Evolutionary conservation across 345 rosid genomes (phyloP).

Genomic region (Camelina neglecta): DNA sequence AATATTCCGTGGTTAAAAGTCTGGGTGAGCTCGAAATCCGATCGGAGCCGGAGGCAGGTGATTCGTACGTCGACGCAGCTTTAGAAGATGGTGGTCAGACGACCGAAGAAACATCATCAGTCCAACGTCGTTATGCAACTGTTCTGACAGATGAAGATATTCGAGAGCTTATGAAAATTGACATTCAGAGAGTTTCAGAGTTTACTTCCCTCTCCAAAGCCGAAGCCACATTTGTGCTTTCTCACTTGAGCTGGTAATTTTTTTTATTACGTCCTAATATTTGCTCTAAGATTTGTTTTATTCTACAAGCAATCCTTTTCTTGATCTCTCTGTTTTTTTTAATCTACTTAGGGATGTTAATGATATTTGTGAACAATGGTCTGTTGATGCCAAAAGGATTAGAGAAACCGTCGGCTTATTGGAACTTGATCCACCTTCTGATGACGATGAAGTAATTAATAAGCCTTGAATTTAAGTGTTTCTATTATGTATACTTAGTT

Average conservation of each 20-base stretch:
- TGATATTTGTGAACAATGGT: conserved; percentile 10
- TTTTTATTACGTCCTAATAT: neutral
- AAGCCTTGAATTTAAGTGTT: conserved; percentile 1
- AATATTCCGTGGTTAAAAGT: neutral
- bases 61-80: neutral
- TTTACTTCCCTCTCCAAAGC: conserved; percentile 16
- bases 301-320: conserved; percentile 1
- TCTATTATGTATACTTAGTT: neutral
- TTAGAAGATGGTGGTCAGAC: conserved; percentile 23
- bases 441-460: conserved; percentile 18
- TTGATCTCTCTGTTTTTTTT: conserved; percentile 24
- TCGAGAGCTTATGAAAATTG: conserved; percentile 1
- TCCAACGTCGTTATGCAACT: conserved; percentile 7
- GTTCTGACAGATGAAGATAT: conserved; percentile 26
- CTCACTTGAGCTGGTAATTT: conserved; percentile 14
- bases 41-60: neutral
- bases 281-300: conserved; percentile 5
- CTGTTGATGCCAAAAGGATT: conserved; percentile 8
- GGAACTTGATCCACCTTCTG: conserved; percentile 16
- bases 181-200: conserved; percentile 21
- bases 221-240: conserved; percentile 36
- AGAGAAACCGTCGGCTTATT: conserved; percentile 28
- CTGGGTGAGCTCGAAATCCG: neutral
- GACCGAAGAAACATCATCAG: neutral
- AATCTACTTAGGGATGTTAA: conserved; percentile 20